A percentile compares a stretch with the other conserved stretches of the same genome.
phyloP scores from a whole-genome alignment of 108 stramenopile genomes.

The Nitzschia inconspicua region DNA sequence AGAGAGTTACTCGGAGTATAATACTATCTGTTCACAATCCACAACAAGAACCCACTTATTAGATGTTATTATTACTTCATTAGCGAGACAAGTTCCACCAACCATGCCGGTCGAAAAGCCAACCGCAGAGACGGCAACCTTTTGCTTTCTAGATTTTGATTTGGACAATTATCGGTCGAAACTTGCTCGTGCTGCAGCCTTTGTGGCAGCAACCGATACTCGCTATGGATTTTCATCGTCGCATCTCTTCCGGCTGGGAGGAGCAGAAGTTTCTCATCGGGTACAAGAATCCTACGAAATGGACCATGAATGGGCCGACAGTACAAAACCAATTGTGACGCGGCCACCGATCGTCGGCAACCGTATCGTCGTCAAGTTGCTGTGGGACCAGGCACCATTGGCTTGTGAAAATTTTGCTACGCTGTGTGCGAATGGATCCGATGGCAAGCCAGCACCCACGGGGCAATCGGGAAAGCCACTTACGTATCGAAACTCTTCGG shows the following conservation, averaged over 20 bases:
- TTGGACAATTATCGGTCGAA: constrained; percentile 34
- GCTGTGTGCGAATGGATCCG: constrained; percentile 67
- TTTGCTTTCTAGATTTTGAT: constrained; percentile 52
- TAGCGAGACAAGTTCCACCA: too few relatives aligned
- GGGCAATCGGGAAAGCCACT: constrained; percentile 81
- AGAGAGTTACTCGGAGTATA: too few relatives aligned
- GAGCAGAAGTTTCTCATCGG: constrained; percentile 73
- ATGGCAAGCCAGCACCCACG: constrained; percentile 48
- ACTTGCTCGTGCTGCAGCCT: constrained; percentile 60
- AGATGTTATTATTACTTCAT: too few relatives aligned
- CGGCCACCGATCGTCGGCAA: constrained; percentile 27
- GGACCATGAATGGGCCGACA: constrained; percentile 66
- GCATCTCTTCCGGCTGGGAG: constrained; percentile 64
- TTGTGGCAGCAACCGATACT: constrained; percentile 76
- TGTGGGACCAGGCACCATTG: constrained; percentile 79
- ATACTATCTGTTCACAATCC: too few relatives aligned
- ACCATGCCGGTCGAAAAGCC: constrained; percentile 8
- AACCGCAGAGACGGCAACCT: neutral
- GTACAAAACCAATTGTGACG: constrained; percentile 11
- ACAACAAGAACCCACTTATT: too few relatives aligned
- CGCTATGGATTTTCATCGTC: constrained; percentile 75
- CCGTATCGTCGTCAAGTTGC: constrained; percentile 66
- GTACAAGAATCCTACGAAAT: constrained; percentile 49
- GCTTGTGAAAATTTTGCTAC: constrained; percentile 89
- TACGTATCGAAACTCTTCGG: constrained; percentile 59